Evolutionary conservation across 2,329 filamentous ascomycete species (phyloP).

Genomic region (Epichloe uncinata): DNA sequence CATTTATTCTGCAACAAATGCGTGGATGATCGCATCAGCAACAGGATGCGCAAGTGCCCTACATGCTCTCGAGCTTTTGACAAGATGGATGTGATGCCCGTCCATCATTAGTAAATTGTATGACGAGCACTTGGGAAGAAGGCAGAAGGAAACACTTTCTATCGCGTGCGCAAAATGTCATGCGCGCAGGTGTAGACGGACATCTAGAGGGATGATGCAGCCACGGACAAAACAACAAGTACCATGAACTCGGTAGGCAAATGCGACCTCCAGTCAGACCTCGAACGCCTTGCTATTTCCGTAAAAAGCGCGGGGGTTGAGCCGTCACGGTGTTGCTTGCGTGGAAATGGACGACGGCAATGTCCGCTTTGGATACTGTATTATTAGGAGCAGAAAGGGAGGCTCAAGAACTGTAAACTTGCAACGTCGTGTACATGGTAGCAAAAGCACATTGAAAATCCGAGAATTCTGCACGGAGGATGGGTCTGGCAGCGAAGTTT

Average conservation of each 20-base stretch:
- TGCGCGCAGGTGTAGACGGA: not conserved
- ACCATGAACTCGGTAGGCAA: not conserved
- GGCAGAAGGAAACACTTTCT: not conserved
- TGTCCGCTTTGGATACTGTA: slow-evolving; percentile 15
- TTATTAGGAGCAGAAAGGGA: slow-evolving; percentile 9
- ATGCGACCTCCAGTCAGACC: not conserved
- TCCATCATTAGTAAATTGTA: slow-evolving; percentile 31
- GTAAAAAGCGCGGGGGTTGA: not conserved
- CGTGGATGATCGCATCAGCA: slow-evolving; percentile 76
- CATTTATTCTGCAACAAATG: slow-evolving; percentile 89
- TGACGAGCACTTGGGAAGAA: not conserved
- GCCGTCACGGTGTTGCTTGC: not conserved
- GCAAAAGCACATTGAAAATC: too few relatives aligned
- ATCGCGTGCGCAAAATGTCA: not conserved
- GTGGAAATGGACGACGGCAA: not conserved
- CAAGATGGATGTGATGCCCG: slow-evolving; percentile 73
- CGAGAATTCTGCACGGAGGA: too few relatives aligned
- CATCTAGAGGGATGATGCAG: not conserved
- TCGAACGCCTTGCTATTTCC: not conserved
- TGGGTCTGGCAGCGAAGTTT: too few relatives aligned
- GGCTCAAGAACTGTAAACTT: too few relatives aligned
- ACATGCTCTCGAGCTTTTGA: slow-evolving; percentile 90
- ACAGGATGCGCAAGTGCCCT: slow-evolving; percentile 88
- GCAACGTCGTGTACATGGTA: too few relatives aligned
- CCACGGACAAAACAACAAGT: not conserved